Percentiles rank a stretch among this genome's conserved stretches.
Evolutionary conservation across 108 stramenopile genomes (phyloP).

Genomic region (Thalassiosira profunda): DNA sequence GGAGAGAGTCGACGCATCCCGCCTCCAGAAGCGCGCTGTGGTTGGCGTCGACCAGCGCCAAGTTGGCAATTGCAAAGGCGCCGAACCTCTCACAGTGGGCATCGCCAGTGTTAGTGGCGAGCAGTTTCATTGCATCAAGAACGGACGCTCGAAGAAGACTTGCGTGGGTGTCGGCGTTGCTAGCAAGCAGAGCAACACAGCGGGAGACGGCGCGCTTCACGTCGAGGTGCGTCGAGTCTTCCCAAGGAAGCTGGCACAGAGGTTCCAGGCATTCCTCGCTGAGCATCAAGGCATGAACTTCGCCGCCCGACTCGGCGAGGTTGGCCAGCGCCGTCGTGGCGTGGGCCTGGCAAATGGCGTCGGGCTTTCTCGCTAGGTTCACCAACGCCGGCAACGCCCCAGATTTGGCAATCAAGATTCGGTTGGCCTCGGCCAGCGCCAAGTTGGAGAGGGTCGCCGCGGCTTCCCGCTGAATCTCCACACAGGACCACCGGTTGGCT

Average conservation of each 20-base stretch:
- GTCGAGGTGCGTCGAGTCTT: conserved; percentile 35
- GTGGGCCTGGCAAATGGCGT: conserved; percentile 65
- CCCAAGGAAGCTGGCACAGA: conserved; percentile 19
- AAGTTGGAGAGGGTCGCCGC: conserved; percentile 80
- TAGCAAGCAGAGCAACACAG: conserved; percentile 75
- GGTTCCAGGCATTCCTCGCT: conserved; percentile 18
- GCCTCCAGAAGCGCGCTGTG: conserved; percentile 71
- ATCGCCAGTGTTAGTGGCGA: conserved; percentile 59
- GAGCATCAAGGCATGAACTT: conserved; percentile 29
- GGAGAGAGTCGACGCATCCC: conserved; percentile 53
- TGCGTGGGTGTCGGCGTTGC: conserved; percentile 69
- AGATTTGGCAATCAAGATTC: conserved; percentile 76
- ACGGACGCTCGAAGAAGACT: conserved; percentile 56
- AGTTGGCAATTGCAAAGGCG: conserved; percentile 75
- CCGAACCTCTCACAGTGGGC: conserved; percentile 59
- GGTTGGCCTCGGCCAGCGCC: conserved; percentile 79
- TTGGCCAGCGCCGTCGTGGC: conserved; percentile 62
- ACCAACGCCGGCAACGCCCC: conserved; percentile 77
- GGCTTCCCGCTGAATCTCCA: conserved; percentile 61
- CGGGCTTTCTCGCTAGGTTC: conserved; percentile 52
- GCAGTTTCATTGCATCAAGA: conserved; percentile 51
- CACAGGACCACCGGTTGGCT: conserved; percentile 11
- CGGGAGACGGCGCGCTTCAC: conserved; percentile 75
- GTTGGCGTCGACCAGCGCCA: conserved; percentile 68
- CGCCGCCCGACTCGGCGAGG: conserved; percentile 43